Percentiles rank a stretch among this genome's conserved stretches.
Evolutionary conservation across 2,329 filamentous ascomycete genomes (phyloP).

Genomic region (Verticillium alfalfae): DNA sequence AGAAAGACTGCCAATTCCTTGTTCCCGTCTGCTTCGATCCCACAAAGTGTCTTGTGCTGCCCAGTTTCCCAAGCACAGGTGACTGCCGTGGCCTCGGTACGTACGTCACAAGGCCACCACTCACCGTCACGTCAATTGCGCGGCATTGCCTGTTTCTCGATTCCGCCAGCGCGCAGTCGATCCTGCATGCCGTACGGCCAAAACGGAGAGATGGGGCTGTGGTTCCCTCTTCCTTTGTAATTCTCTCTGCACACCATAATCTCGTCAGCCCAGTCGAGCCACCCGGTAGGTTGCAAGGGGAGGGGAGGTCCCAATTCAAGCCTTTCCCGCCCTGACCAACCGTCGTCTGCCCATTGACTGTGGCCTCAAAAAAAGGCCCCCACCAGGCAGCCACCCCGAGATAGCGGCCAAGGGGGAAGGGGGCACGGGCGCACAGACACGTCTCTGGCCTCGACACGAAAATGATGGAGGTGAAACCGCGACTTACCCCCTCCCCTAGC

Average conservation of each 20-base stretch:
- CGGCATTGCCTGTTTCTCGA: not conserved
- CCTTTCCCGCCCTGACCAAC: not conserved
- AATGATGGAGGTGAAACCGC: not conserved
- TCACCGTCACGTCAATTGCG: not conserved
- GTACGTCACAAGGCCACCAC: not conserved
- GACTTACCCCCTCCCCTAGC: not conserved
- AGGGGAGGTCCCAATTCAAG: not conserved
- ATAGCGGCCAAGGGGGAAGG: not conserved
- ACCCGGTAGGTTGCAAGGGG: not conserved
- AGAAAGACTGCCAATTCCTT: not conserved
- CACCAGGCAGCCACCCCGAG: not conserved
- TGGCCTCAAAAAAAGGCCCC: not conserved
- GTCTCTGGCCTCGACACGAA: not conserved
- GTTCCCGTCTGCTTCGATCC: no score
- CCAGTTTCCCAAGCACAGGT: not conserved
- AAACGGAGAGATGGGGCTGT: not conserved
- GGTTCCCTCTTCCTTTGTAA: not conserved
- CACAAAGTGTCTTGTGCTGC: not conserved
- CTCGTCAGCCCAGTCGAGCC: not conserved
- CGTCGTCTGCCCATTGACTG: not conserved
- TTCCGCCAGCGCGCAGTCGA: not conserved
- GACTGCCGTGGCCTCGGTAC: not conserved
- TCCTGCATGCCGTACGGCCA: not conserved
- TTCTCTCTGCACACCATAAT: not conserved
- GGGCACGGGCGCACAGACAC: not conserved